Percentiles rank a stretch among this genome's conserved stretches.
Conservation (phyloP, 148 eudicot genomes). For the Nepenthes gracilis region DNA sequence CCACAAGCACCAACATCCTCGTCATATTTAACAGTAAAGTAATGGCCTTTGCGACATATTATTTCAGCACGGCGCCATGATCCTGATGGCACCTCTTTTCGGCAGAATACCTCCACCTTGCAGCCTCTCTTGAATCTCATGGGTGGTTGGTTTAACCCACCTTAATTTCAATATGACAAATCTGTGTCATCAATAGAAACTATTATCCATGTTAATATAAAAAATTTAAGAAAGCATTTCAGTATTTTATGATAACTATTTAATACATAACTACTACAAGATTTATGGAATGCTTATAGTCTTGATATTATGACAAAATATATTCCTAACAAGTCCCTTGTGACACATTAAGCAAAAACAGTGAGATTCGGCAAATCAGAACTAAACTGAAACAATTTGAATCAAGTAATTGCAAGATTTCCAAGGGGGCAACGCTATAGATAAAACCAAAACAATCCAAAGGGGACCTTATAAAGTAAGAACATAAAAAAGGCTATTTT, state of each 20-base stretch:
- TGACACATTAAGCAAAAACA: neutral
- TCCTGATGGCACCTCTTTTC: constrained; percentile 49
- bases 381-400: neutral
- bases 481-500: no score
- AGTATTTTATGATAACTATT: no score
- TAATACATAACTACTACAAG: no score
- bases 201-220: no score
- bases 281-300: no score
- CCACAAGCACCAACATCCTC: constrained; percentile 16
- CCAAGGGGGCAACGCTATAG: no score
- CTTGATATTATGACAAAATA: neutral
- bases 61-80: constrained; percentile 68
- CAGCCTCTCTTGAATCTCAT: constrained; percentile 68
- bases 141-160: constrained; percentile 7
- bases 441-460: no score
- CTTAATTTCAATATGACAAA: constrained; percentile 13
- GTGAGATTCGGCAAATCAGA: constrained; percentile 1
- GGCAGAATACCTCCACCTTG: constrained; percentile 57
- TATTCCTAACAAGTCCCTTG: neutral
- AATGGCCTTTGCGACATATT: constrained; percentile 34
- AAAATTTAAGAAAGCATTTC: no score
- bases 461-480: no score
- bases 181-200: constrained; percentile 10
- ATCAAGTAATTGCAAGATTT: no score
- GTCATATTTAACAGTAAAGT: constrained; percentile 43